Base-by-base conservation (phyloP, 1,284 basidiomycete genomes). In the Trichosporon ovoides region DNA sequence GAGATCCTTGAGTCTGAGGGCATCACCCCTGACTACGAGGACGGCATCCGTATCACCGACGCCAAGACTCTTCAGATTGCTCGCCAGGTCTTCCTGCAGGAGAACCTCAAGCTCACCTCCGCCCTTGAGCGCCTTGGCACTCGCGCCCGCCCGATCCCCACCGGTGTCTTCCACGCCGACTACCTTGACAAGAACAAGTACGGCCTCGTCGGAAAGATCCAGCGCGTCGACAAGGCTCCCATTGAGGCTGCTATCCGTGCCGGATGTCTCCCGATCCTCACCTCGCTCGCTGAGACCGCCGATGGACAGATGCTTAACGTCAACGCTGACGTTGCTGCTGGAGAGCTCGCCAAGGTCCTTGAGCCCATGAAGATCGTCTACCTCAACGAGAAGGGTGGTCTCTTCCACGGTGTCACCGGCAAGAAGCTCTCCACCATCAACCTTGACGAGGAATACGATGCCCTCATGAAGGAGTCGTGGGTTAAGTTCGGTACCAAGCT, bases 361-460 rank as follows among this genome's bases (percentile, higher is more conserved):
- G 93, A 97, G 60, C 93, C 93, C n/a, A 85, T 94, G 81, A 99
- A 98, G 82, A 98, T 98, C 63, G 95, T 99, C 55, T 98, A 94
- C 80, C 79, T 99, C 72, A 97, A 97, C 77, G 96, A 98, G 73
- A 98, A 98, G 81, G 95, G 95, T 60, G 95, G 96, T 54, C 81
- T 99, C 65, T 97, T 88, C 85, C 96, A 99, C 75, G 95, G 95
- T 62, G 87, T 96, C 49, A 92, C 92, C 19, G 91, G 91, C 60
- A 88, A 96, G 81, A 93, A 96, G 79, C 79, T 98, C 57, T 89
- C 91, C 69, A 85, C 89, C 43, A 98, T 99, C 81, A 99, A 98
- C 80, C 81, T 99, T 57, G 95, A 99, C 75, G 95, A 98, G 88
- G 95, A 99, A 80, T 98, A 97, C 78, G 91, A 96, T 66, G 84